Conservation (phyloP, 2,329 filamentous ascomycete genomes). For the Aspergillus fijiensis region DNA sequence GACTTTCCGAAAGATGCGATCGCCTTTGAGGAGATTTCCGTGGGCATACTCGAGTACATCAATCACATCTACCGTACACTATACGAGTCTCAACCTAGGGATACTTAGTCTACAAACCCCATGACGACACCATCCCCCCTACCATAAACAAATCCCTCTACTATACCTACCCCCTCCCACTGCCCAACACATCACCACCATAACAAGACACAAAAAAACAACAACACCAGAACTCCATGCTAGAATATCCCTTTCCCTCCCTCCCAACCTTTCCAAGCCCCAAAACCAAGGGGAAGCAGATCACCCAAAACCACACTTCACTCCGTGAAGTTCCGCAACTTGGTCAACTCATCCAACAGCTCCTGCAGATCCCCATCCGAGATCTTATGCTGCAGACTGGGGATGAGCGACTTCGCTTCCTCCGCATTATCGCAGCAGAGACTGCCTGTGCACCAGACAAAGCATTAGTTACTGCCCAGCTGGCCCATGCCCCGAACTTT, state of each 20-base stretch:
- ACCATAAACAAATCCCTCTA: too few species aligned
- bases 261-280: neutral
- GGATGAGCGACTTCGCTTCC: slow-evolving; percentile 94
- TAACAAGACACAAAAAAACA: neutral
- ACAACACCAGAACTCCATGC: slow-evolving; percentile 18
- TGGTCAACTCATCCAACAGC: slow-evolving; percentile 85
- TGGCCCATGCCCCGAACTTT: neutral
- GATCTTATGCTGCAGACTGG: slow-evolving; percentile 85
- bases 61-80: too few species aligned
- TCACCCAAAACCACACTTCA: slow-evolving; percentile 16
- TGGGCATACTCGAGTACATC: neutral
- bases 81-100: too few species aligned
- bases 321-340: slow-evolving; percentile 60
- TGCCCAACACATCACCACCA: neutral
- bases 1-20: neutral
- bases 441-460: slow-evolving; percentile 60
- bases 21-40: neutral
- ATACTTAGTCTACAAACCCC: neutral
- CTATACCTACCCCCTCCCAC: neutral
- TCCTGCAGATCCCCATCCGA: slow-evolving; percentile 83
- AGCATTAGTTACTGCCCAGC: too few species aligned
- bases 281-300: too few species aligned
- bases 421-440: slow-evolving; percentile 90
- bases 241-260: slow-evolving; percentile 9
- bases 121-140: too few species aligned